Base-by-base conservation (phyloP, 768 basidiomycete species). In the Lactarius sanguifluus region DNA sequence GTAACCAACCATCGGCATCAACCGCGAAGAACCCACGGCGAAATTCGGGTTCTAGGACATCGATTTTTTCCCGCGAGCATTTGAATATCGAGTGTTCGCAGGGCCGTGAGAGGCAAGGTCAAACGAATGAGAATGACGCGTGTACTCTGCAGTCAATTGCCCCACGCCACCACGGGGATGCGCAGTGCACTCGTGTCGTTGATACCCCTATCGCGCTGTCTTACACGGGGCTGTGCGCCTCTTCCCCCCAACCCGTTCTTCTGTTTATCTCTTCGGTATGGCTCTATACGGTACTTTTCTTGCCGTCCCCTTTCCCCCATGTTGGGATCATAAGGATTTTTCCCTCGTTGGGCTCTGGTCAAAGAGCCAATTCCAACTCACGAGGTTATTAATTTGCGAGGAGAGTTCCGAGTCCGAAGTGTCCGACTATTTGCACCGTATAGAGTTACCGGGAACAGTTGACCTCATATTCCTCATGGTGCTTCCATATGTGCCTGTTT, bases 391-490 rank as follows among this genome's bases (percentile, higher is more conserved):
- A 18, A 23, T 28, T 5, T 28, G 16, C 38, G 23, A 61, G 52
- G 40, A 43, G 23, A 61, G 62, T 38, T 59, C 66, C 62, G 62
- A 59, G 34, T 56, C 66, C 66, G 62, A 62, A 36, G 32, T 25
- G 62, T 38, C 58, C 66, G 66, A 59, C 34, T 40, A 64, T 64
- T 59, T 54, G 58, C 41, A 59, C 66, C 62, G 36, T 64, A 41
- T 65, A n/a, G 47, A 59, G 54, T 45, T 55, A 58, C 38, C 52
- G 40, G 64, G 32, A 41, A 23, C 40, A 59, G 62, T 63, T 67
- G 66, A 67, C 62, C 66, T 67, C 66, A 67, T 67, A 67, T 67
- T 67, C 62, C 66, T 40, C 66, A 67, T 67, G 66, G 62, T 64
- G 58, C 66, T 67, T 67, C 62, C 62, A 67, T 64, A 56, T 4